These are phyloP conservation scores for Trypanosoma cruzi DNA, from an alignment of 208 protist species.

Conservation along the genomic window DNA sequence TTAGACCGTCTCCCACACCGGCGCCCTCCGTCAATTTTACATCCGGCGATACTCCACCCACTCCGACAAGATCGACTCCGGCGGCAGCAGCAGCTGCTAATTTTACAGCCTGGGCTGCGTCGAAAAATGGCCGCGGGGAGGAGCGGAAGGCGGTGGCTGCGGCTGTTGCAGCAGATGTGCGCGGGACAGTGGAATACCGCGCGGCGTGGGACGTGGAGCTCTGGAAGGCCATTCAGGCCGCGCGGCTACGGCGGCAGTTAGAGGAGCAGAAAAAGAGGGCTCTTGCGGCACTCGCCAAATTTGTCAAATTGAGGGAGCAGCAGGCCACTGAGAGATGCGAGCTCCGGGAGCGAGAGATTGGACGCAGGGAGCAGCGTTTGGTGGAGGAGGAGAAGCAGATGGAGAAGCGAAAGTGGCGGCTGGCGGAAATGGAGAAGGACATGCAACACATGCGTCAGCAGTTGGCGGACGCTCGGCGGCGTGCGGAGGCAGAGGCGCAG, in stretches of 20 bases:
- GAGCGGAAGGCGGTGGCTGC: neutral
- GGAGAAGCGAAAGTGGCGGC: slow-evolving; percentile 35
- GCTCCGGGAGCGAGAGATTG: slow-evolving; percentile 30
- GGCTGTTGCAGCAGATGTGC: slow-evolving; percentile 36
- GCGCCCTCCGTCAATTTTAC: neutral
- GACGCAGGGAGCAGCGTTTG: slow-evolving; percentile 39
- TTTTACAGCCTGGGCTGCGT: neutral
- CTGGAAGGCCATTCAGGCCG: slow-evolving; percentile 82
- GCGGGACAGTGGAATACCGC: slow-evolving; percentile 81
- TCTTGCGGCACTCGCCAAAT: slow-evolving; percentile 34
- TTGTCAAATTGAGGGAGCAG: slow-evolving; percentile 45
- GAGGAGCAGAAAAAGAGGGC: slow-evolving; percentile 48
- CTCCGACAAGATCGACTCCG: neutral
- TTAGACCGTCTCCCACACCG: no score
- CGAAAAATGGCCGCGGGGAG: neutral
- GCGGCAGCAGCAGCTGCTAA: neutral
- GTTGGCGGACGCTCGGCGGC: slow-evolving; percentile 64
- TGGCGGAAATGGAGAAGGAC: slow-evolving; percentile 59
- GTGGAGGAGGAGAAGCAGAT: slow-evolving; percentile 41
- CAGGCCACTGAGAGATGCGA: slow-evolving; percentile 31
- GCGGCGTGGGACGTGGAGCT: slow-evolving; percentile 90
- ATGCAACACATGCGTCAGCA: slow-evolving; percentile 57
- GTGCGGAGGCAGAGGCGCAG: slow-evolving; percentile 73
- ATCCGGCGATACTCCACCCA: neutral
- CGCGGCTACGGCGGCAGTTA: slow-evolving; percentile 63